Percentiles rank a stretch among this genome's conserved stretches.
These are phyloP conservation scores for Boletus rubescentipes DNA, from an alignment of 768 basidiomycete species.

Conservation along the genomic window DNA sequence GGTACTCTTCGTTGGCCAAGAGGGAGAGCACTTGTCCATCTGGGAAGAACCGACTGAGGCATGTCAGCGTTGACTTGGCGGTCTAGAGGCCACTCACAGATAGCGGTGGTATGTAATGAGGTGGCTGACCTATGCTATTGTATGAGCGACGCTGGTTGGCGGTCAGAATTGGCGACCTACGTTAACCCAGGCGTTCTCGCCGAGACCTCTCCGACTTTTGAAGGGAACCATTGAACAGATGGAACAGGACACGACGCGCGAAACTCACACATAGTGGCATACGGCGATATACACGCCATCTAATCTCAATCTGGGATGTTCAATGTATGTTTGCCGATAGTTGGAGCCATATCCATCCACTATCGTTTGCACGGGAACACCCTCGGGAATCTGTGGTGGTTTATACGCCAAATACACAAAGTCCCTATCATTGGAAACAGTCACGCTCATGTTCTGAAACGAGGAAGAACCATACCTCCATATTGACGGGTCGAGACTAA, in stretches of 20 bases:
- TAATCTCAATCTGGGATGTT: constrained; percentile 79
- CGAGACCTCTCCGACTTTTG: constrained; percentile 55
- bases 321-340: constrained; percentile 76
- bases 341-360: constrained; percentile 55
- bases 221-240: constrained; percentile 2
- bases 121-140: constrained; percentile 60
- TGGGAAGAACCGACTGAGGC: constrained; percentile 76
- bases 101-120: constrained; percentile 93
- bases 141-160: constrained; percentile 5
- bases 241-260: neutral
- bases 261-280: constrained; percentile 78
- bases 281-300: constrained; percentile 93
- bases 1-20: constrained; percentile 74
- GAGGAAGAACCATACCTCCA: constrained; percentile 62
- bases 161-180: constrained; percentile 42
- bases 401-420: constrained; percentile 66
- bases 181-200: constrained; percentile 87
- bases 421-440: constrained; percentile 40
- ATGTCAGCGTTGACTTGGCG: constrained; percentile 2
- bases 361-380: constrained; percentile 49
- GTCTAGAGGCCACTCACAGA: constrained; percentile 49
- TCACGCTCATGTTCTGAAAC: constrained; percentile 1
- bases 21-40: constrained; percentile 85
- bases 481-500: constrained; percentile 66
- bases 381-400: constrained; percentile 68